A percentile compares a stretch with the other conserved stretches of the same genome.
Evolutionary conservation across 1,284 basidiomycete genomes (phyloP).

Genomic region (Gastroboletus turbinatus): DNA sequence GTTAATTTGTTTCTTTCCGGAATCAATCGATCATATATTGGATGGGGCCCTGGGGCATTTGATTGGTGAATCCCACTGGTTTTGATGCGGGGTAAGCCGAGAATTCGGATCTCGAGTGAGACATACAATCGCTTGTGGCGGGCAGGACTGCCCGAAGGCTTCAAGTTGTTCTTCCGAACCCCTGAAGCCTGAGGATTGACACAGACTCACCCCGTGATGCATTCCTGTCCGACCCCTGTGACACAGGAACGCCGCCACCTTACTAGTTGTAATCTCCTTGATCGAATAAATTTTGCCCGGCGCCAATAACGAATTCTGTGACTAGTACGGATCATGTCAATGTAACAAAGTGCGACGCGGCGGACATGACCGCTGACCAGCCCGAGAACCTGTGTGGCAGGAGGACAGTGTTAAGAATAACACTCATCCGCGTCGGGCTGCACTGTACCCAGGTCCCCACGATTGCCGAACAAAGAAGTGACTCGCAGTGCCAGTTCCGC

Average conservation of each 20-base stretch:
- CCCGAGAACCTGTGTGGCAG: not conserved
- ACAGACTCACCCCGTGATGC: not conserved
- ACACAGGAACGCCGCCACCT: too few relatives aligned
- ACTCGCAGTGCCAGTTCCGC: not conserved
- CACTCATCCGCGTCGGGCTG: not conserved
- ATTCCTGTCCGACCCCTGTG: not conserved
- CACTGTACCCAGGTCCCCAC: not conserved
- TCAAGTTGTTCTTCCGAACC: not conserved
- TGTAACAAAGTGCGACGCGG: not conserved
- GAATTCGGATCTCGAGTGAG: not conserved
- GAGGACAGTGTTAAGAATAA: conserved; percentile 8
- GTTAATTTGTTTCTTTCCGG: not conserved
- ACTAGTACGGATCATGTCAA: not conserved
- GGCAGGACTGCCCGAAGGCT: not conserved
- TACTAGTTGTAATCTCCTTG: not conserved
- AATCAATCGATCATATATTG: not conserved
- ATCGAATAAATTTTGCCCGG: not conserved
- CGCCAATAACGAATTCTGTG: not conserved
- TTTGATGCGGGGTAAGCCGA: not conserved
- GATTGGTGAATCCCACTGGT: not conserved
- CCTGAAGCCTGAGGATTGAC: not conserved
- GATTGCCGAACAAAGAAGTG: not conserved
- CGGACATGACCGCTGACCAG: not conserved
- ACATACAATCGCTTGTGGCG: not conserved
- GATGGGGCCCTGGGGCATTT: not conserved